Conservation (phyloP, 148 eudicot species). For the Camellia granthamiana region DNA sequence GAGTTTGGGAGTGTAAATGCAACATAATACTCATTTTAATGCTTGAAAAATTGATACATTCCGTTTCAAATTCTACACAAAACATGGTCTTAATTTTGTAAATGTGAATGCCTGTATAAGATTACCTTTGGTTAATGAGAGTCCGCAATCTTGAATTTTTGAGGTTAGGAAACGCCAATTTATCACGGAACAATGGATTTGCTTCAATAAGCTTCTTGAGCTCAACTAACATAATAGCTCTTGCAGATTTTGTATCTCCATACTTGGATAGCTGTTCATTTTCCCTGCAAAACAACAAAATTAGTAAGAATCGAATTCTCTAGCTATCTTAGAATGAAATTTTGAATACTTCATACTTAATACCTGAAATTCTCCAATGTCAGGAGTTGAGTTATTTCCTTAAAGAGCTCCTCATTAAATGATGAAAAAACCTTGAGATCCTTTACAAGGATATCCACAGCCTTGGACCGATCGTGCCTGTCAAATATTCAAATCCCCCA, state of each 20-base stretch:
- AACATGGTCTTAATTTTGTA: neutral
- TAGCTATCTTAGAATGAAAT: neutral
- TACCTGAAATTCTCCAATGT: constrained; percentile 56
- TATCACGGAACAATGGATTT: constrained; percentile 59
- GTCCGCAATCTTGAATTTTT: constrained; percentile 54
- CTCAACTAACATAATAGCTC: constrained; percentile 57
- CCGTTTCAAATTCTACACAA: neutral
- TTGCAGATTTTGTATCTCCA: constrained; percentile 56
- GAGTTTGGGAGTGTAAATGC: neutral
- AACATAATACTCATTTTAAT: neutral
- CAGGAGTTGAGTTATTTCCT: constrained; percentile 53
- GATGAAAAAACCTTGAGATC: constrained; percentile 54
- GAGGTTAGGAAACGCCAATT: constrained; percentile 49
- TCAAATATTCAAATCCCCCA: constrained; percentile 7
- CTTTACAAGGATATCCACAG: constrained; percentile 53
- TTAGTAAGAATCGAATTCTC: neutral
- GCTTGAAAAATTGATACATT: neutral
- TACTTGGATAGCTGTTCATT: constrained; percentile 61
- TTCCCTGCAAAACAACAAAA: constrained; percentile 32
- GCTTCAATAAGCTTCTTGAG: constrained; percentile 64
- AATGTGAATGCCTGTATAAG: neutral
- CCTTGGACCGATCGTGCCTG: constrained; percentile 53
- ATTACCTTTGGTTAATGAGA: constrained; percentile 53
- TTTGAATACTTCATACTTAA: neutral
- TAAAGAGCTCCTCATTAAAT: constrained; percentile 58